A percentile compares a stretch with the other conserved stretches of the same genome.
Conservation (phyloP, 768 basidiomycete genomes). For the Suillus bovinus region DNA sequence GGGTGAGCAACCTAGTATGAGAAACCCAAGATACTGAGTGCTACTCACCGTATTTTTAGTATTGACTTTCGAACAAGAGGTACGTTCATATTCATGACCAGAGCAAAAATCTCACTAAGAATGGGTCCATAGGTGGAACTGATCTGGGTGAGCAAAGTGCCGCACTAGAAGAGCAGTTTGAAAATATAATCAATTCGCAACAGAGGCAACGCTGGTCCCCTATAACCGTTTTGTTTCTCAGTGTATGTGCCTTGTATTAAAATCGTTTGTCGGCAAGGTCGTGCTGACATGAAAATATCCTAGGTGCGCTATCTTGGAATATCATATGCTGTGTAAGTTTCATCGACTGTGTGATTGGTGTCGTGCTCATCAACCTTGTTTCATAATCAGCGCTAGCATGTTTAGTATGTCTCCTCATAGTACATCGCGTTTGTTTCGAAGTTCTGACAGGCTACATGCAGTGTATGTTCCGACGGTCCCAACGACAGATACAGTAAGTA, state of each 20-base stretch:
- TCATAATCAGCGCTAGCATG: neutral
- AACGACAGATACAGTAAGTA: neutral
- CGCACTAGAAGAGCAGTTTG: neutral
- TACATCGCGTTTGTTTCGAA: neutral
- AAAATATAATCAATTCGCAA: neutral
- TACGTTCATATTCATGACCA: neutral
- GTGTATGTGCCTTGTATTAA: neutral
- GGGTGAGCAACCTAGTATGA: neutral
- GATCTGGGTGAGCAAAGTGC: neutral
- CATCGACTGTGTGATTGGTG: neutral
- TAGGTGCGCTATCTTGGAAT: neutral
- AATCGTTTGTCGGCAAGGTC: neutral
- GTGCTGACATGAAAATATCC: neutral
- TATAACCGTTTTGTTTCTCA: neutral
- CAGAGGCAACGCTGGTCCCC: neutral
- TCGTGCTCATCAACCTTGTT: neutral
- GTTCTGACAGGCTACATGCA: neutral
- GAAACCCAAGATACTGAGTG: neutral
- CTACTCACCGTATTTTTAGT: neutral
- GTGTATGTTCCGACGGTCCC: neutral
- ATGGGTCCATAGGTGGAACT: neutral
- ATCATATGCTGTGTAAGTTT: neutral
- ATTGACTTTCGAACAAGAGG: neutral
- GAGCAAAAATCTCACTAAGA: neutral
- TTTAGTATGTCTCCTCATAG: neutral